These are phyloP conservation scores for Gelatoporia subvermispora DNA, from an alignment of 768 basidiomycete genomes.

Conservation along the genomic window DNA sequence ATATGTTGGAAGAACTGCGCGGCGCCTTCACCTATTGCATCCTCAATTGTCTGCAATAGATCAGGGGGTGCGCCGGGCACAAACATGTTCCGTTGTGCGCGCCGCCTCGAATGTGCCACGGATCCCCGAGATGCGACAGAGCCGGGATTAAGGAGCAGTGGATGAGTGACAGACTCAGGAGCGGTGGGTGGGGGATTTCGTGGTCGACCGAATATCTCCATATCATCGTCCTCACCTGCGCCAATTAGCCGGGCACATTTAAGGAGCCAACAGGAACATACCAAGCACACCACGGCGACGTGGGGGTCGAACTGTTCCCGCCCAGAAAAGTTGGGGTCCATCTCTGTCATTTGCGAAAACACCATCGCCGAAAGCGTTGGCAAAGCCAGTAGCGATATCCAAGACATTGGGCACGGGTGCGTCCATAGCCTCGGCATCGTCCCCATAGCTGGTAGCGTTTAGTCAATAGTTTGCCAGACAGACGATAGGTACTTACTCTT, in stretches of 20 bases:
- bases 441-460: slow-evolving; percentile 21
- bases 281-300: slow-evolving; percentile 40
- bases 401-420: slow-evolving; percentile 34
- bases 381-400: slow-evolving; percentile 49
- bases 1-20: slow-evolving; percentile 83
- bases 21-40: slow-evolving; percentile 76
- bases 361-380: slow-evolving; percentile 31
- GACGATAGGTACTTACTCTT: slow-evolving; percentile 20
- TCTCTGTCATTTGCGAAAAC: slow-evolving; percentile 39
- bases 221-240: slow-evolving; percentile 44
- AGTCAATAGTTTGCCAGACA: background rate
- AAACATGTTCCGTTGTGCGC: slow-evolving; percentile 48
- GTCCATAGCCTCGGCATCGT: slow-evolving; percentile 29
- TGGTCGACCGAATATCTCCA: slow-evolving; percentile 60
- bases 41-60: slow-evolving; percentile 72
- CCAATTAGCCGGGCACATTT: slow-evolving; percentile 2
- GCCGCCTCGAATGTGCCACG: slow-evolving; percentile 46
- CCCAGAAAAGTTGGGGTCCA: slow-evolving; percentile 23
- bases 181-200: slow-evolving; percentile 46
- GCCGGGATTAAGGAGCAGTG: slow-evolving; percentile 68
- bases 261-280: background rate
- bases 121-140: slow-evolving; percentile 39
- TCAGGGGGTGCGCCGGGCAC: slow-evolving; percentile 40
- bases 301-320: slow-evolving; percentile 40
- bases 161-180: slow-evolving; percentile 76